Evolutionary conservation across 257 asterid genomes (phyloP), one percentile per base, ranked within the genome.

Genomic region (Catharanthus roseus): DNA sequence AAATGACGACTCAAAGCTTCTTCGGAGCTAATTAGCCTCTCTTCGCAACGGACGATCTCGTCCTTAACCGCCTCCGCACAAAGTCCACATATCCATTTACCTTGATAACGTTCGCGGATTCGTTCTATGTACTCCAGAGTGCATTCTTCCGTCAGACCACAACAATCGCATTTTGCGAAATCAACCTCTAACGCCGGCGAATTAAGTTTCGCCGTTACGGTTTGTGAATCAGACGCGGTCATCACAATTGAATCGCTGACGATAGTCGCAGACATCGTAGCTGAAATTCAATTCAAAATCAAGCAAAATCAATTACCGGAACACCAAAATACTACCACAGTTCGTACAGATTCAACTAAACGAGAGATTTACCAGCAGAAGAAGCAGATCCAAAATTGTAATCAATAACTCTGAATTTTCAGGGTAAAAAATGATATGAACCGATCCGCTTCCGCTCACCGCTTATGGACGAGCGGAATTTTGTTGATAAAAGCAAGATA

Each of bases 41-140:
- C 78, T 26, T 76, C 78, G 75, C 92, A 81, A 3, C 96, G 90
- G 69, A 80, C 29, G 3, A 76, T 71, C 75, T 91, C 97, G 2
- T 91, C 93, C 69, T 90, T 93, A 12, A 93, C 93, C 5, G 98
- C 98, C 79, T 93, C 97, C 5, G 91, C 90, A 53, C 98, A 91
- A 4, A 93, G 95, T 72, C 98, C 97, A 70, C 97, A 93, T 16
- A 93, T 84, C 98, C 98, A 93, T 76, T 93, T 93, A 29, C 97
- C 98, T 18, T 93, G 92, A 50, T 87, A 88, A 31, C 95, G 65
- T 64, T 77, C 82, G 4, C 93, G 87, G 50, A 90, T 84, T 8
- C 85, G 79, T 44, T 89, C 87, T 7, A 90, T 87, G 61, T 93
- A 93, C 2, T 87, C 82, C 54, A 72, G 77, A 31, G 98, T 93